Base-by-base conservation (phyloP, 2,329 filamentous ascomycete genomes). In the Metarhizium brunneum region DNA sequence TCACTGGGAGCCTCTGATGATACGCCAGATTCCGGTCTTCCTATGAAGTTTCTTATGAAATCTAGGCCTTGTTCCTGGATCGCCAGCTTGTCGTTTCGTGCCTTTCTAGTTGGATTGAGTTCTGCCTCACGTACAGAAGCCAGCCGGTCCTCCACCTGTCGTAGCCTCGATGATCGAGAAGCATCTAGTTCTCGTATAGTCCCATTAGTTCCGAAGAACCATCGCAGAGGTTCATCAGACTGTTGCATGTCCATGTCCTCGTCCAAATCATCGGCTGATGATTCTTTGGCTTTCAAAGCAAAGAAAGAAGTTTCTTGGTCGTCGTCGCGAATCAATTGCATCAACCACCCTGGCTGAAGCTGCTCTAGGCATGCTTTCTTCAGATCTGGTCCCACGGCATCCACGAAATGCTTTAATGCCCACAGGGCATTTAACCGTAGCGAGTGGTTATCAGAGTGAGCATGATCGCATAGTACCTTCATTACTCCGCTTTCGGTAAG, bases 31-130 rank as follows among this genome's bases (percentile, higher is more conserved):
- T 70, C 69, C 7, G 71, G 68, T 52, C 85, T 83, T 56, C 86
- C 87, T 61, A 96, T 88, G 36, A 97, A 76, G 69, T 99, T 99
- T 54, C 92, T 83, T 59, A 99, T 83, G 62, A 97, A 87, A 63
- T 95, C 87, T 18, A 97, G 81, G 0, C 87, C 89, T 70, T 97
- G 92, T 67, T 96, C 90, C 71, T 97, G 92, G 32, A 96, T 88
- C 2, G 86, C 85, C 42, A 92, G 77, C 61, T 95, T 89, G 61
- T 96, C 88, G 61, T 85, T 85, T 53, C 86, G 82, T 18, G 86
- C 83, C 65, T 85, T 85, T 35, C 84, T 79, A 29, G 79, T 76
- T 25, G 85, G 81, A 59, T 88, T 86, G 49, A 85, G 73, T 65
- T 94, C 89, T 14, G 80, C 76, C 53, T 88, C 85, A 56, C 84